Base-by-base conservation (phyloP, 805 yeast species). In the Starmerella powellii region DNA sequence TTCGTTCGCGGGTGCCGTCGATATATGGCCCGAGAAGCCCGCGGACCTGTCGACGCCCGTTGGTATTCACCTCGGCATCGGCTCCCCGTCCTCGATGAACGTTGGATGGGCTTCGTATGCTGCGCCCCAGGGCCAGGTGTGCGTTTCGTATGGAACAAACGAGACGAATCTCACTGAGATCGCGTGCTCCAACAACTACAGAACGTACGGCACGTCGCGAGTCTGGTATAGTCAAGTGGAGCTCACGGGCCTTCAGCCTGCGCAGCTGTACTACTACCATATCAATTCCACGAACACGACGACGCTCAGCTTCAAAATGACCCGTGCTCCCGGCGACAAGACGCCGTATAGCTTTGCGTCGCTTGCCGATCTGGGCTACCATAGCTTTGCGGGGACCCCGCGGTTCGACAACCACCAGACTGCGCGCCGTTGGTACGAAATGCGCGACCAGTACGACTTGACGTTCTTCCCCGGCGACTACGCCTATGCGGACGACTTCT, bases 101-200 rank as follows among this genome's bases (percentile, higher is more conserved):
- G 43, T 40, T 11, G 43, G 43, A 11, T 40, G 43, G 43, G 33
- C 43, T 3, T 20, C 43, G 23, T 40, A 37, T 18, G 38, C 33
- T 20, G 5, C 33, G 29, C 43, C 38, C 4, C 6, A 19, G 4
- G 13, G n/a, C 8, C n/a, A 33, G 16, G 20, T 24, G 10, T 40
- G 43, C 19, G 43, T 40, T 8, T 17, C 21, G 4, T 40, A 26
- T 17, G 43, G 43, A 6, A 13, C 18, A 18, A n/a, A 5, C 13
- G 15, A 8, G 5, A 12, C 6, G 3, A 8, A 18, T 5, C 31
- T 40, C 16, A 23, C 33, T 13, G 26, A 40, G 20, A 26, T 24
- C 8, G 38, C 33, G n/a, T 40, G 43, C 24, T 30, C 33, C 12
- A 34, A 27, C 29, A 6, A 8, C 13, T 8, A 6, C 8, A 19